Evolutionary conservation across 2,329 filamentous ascomycete genomes (phyloP), one percentile per base, ranked within the genome.

Genomic region (Pestalotiopsis sp.): DNA sequence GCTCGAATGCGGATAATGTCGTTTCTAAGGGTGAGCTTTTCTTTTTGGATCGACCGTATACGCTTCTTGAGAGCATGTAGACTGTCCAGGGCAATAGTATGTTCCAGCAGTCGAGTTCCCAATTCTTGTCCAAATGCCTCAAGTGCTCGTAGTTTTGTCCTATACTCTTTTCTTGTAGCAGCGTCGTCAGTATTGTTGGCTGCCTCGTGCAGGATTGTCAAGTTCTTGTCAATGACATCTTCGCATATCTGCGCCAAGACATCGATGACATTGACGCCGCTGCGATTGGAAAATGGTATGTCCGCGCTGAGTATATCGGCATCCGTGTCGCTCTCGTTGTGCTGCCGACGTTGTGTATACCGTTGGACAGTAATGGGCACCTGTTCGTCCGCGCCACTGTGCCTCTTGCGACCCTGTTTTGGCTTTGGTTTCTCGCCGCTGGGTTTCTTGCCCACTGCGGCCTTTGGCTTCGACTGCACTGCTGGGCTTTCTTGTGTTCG

Each of bases 311-410:
- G 79, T 0, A 85, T 82, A 59, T 88, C 76, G 23, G 73, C 76
- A 38, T 77, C 74, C 7, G 71, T 71, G 58, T 84, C 83, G 52
- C 82, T 80, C 4, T 83, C 81, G 13, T 79, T 80, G 20, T 75
- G 78, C 3, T 78, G 78, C n/a, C 75, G 78, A 39, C 81, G 81
- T 65, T 82, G 82, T n/a, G 86, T 87, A 73, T 90, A 89, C 13
- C 89, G 84, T 74, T 91, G 88, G 0, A 91, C 86, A 1, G 83
- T 86, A n/a, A 91, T 83, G 5, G 88, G 85, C 58, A 91, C 83
- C 4, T 80, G 75, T 45, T 75, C 75, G 13, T 75, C 78, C 62
- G 74, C 71, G 36, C 74, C 74, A 27, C 65, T 67, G 65, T 66
- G 71, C 71, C 71, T 70, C 69, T 71, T 74, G 67, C 67, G 56